Evolutionary conservation across 345 rosid species (phyloP).

Genomic region (Gossypium bickii): DNA sequence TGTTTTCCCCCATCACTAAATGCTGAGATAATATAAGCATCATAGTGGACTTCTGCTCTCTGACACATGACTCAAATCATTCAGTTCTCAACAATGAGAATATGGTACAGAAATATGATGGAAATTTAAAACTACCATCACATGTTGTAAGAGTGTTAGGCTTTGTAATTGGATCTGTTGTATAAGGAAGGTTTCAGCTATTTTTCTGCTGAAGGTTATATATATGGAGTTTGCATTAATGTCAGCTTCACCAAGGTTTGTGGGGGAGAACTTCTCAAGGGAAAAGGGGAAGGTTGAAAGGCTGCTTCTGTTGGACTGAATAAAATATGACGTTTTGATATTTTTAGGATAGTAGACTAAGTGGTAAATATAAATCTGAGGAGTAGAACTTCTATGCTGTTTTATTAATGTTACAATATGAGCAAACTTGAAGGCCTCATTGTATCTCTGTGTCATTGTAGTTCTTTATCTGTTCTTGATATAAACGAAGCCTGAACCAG

Average conservation of each 20-base stretch:
- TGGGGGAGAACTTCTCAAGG: neutral
- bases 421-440: neutral
- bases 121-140: neutral
- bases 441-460: neutral
- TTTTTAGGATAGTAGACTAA: neutral
- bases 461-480: neutral
- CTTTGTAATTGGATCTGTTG: neutral
- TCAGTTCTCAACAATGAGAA: constrained; percentile 2
- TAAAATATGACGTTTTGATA: neutral
- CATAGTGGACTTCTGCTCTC: neutral
- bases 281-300: too few relatives aligned
- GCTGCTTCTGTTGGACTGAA: neutral
- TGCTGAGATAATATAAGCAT: neutral
- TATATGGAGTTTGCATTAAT: neutral
- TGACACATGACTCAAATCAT: neutral
- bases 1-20: neutral
- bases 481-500: neutral
- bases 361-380: too few relatives aligned
- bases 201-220: neutral
- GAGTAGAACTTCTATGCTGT: too few relatives aligned
- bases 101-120: neutral
- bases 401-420: too few relatives aligned
- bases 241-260: neutral
- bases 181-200: neutral
- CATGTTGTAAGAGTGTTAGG: neutral